Conservation (phyloP, 176 grass and related monocot species). For the Aegilops speltoides region DNA sequence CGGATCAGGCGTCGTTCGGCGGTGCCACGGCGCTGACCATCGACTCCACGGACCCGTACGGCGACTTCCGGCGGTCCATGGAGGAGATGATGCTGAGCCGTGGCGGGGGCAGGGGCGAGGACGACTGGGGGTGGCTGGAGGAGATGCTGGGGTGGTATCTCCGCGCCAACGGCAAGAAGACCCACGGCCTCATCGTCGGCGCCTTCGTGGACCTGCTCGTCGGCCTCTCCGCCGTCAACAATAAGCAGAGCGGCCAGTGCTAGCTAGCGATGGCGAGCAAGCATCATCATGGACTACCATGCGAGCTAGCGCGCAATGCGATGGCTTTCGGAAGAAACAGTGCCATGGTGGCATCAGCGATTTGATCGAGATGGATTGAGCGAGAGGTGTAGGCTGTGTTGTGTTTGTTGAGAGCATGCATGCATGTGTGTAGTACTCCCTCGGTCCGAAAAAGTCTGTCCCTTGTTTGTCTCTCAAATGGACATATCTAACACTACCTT, state of each 20-base stretch:
- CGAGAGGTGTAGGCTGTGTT: no score
- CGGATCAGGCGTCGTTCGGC: conserved; percentile 19
- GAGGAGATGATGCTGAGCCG: conserved; percentile 78
- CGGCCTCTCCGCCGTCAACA: conserved; percentile 28
- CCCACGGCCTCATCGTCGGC: conserved; percentile 66
- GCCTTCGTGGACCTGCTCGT: conserved; percentile 83
- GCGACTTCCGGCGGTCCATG: conserved; percentile 82
- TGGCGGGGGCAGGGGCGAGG: not conserved
- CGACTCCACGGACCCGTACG: conserved; percentile 64
- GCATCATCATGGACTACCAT: not conserved
- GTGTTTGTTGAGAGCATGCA: no score
- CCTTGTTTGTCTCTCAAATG: no score
- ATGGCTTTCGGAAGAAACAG: no score
- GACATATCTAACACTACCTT: no score
- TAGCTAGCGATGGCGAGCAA: not conserved
- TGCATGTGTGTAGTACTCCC: not conserved
- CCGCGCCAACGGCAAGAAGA: conserved; percentile 66
- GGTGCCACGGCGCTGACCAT: conserved; percentile 58
- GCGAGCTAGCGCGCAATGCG: no score
- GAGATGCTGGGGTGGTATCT: conserved; percentile 91
- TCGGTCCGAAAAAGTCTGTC: no score
- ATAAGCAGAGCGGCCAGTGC: not conserved
- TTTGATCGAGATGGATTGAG: no score
- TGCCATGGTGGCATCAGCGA: no score
- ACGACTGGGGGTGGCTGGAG: conserved; percentile 79